These are phyloP conservation scores for Vigna unguiculata DNA, from an alignment of 306 rosid genomes.

Conservation along the genomic window DNA sequence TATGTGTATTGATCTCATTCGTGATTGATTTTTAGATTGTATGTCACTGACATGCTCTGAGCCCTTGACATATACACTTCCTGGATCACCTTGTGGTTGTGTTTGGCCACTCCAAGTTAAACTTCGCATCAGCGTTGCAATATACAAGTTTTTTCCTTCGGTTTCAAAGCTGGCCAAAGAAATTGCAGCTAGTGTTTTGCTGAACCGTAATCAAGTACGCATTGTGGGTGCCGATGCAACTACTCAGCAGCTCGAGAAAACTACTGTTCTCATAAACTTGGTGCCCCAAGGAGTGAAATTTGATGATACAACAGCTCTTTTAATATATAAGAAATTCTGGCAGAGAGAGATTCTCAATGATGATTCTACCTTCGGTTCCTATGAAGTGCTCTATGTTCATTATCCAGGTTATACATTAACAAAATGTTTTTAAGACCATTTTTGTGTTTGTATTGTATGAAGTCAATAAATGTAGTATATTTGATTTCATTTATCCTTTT, in stretches of 20 bases:
- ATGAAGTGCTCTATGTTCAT: slow-evolving; percentile 71
- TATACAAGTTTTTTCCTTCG: slow-evolving; percentile 76
- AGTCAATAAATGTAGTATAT: background rate
- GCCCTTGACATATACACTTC: slow-evolving; percentile 77
- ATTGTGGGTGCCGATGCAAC: slow-evolving; percentile 85
- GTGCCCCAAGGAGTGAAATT: slow-evolving; percentile 70
- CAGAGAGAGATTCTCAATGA: slow-evolving; percentile 59
- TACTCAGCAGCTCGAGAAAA: slow-evolving; percentile 70
- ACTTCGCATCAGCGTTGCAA: slow-evolving; percentile 60
- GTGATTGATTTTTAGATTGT: slow-evolving; percentile 62
- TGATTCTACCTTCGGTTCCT: slow-evolving; percentile 69
- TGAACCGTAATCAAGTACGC: slow-evolving; percentile 81
- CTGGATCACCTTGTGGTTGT: slow-evolving; percentile 82
- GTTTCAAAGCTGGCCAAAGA: slow-evolving; percentile 75
- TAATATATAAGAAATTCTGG: slow-evolving; percentile 79
- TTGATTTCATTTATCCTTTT: slow-evolving; percentile 35
- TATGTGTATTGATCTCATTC: slow-evolving; percentile 10
- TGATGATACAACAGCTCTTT: slow-evolving; percentile 60
- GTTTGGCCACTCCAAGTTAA: slow-evolving; percentile 86
- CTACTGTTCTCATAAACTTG: slow-evolving; percentile 73
- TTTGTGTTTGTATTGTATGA: background rate
- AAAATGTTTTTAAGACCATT: slow-evolving; percentile 14
- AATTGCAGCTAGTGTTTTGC: slow-evolving; percentile 66
- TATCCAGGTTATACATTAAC: slow-evolving; percentile 71
- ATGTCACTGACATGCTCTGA: slow-evolving; percentile 69